Conservation (phyloP, 768 basidiomycete genomes). For the Hericium erinaceus region DNA sequence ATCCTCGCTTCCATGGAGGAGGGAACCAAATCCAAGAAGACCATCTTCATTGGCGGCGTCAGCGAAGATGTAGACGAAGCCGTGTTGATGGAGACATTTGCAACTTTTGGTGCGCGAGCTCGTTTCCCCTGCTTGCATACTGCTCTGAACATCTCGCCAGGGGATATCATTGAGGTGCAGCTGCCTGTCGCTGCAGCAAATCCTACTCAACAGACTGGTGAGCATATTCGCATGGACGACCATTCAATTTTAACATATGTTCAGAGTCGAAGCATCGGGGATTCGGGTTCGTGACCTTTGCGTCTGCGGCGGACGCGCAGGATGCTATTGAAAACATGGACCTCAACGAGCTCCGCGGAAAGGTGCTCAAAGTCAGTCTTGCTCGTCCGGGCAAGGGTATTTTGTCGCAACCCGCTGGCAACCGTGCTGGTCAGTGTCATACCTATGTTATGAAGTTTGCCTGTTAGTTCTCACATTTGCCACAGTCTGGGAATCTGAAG, state of each 20-base stretch:
- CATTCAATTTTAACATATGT: conserved; percentile 3
- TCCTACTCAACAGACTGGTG: conserved; percentile 53
- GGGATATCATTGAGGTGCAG: conserved; percentile 89
- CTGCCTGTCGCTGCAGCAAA: conserved; percentile 75
- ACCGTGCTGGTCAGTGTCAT: conserved; percentile 59
- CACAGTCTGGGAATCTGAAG: conserved; percentile 92
- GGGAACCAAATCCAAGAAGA: conserved; percentile 78
- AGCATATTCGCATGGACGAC: conserved; percentile 10
- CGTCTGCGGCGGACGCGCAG: conserved; percentile 74
- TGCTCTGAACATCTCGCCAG: conserved; percentile 28
- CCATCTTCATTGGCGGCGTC: conserved; percentile 77
- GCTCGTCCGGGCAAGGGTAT: conserved; percentile 72
- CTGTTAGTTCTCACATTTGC: neutral
- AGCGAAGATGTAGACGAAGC: conserved; percentile 78
- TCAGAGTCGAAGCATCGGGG: conserved; percentile 80
- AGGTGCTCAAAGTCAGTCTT: conserved; percentile 73
- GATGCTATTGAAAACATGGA: conserved; percentile 99
- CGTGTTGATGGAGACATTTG: conserved; percentile 68
- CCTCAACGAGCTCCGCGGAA: conserved; percentile 76
- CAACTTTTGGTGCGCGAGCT: conserved; percentile 66
- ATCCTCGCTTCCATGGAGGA: conserved; percentile 50
- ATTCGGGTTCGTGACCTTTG: conserved; percentile 87
- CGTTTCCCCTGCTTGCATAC: too few species aligned
- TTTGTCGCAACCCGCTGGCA: conserved; percentile 46
- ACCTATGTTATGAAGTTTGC: neutral